phyloP scores from a whole-genome alignment of 108 stramenopile species.

The Aurantiochytrium sp. region DNA sequence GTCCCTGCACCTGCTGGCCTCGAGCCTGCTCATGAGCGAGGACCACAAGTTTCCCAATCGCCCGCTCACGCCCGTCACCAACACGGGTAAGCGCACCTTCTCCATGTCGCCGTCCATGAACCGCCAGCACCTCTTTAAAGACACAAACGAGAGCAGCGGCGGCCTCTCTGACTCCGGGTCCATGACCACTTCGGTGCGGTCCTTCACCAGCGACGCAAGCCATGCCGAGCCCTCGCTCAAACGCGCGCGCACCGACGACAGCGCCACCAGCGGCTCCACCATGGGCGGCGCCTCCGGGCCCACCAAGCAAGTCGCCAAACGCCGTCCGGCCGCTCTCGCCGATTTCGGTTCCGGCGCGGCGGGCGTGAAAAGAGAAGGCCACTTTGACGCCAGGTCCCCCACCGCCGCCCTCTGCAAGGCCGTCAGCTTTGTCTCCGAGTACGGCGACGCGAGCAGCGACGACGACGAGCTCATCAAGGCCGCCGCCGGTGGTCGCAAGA shows the following conservation, averaged over 20 bases:
- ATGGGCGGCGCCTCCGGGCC: not conserved
- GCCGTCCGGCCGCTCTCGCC: not conserved
- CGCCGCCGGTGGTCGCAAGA: not conserved
- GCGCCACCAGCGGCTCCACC: not conserved
- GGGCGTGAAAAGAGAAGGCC: too few relatives aligned
- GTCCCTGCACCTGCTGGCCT: slow-evolving; percentile 8
- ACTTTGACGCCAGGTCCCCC: not conserved
- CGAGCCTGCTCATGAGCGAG: slow-evolving; percentile 13
- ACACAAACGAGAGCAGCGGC: not conserved
- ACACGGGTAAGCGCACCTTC: not conserved
- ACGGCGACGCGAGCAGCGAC: not conserved
- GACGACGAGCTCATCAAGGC: not conserved
- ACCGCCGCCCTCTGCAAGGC: not conserved
- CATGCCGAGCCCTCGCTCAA: not conserved
- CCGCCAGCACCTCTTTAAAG: not conserved
- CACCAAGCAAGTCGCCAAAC: too few relatives aligned
- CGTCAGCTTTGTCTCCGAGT: not conserved
- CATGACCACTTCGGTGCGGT: not conserved
- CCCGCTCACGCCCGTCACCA: not conserved
- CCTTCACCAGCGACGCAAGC: not conserved
- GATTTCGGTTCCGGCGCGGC: too few relatives aligned
- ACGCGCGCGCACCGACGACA: not conserved
- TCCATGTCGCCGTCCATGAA: slow-evolving; percentile 21
- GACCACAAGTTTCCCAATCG: slow-evolving; percentile 9
- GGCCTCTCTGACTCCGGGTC: not conserved